Percentiles rank a stretch among this genome's conserved stretches.
These are phyloP conservation scores for Jatropha multifida DNA, from an alignment of 441 rosid genomes.

Conservation along the genomic window DNA sequence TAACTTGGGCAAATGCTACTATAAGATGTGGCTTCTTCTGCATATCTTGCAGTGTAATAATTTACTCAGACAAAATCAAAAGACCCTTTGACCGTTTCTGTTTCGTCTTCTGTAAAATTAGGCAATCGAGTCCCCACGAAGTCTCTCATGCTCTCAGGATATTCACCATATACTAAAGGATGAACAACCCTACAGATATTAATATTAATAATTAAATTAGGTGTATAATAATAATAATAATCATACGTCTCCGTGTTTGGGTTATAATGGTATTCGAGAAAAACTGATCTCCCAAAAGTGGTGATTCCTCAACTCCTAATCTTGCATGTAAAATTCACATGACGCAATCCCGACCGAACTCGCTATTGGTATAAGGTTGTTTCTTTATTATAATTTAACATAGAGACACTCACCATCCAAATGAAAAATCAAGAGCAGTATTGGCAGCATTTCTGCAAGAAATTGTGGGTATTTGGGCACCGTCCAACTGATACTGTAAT, in stretches of 20 bases:
- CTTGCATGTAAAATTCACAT: no score
- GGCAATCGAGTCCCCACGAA: constrained; percentile 40
- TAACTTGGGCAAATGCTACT: constrained; percentile 27
- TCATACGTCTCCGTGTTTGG: no score
- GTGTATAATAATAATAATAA: no score
- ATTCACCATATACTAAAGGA: constrained; percentile 40
- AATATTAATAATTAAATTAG: neutral
- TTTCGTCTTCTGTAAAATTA: constrained; percentile 26
- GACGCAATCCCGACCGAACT: no score
- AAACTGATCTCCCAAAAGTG: no score
- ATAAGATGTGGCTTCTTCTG: constrained; percentile 9
- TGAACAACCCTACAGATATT: constrained; percentile 26
- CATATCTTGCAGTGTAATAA: constrained; percentile 40
- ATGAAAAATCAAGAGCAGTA: constrained; percentile 21
- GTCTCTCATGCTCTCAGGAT: constrained; percentile 37
- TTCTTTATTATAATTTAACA: no score
- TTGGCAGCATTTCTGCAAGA: constrained; percentile 15
- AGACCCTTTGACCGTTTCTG: constrained; percentile 29
- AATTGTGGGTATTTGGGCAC: constrained; percentile 10
- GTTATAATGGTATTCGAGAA: no score
- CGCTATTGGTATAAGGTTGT: no score
- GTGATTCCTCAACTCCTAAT: no score
- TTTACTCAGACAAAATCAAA: constrained; percentile 46
- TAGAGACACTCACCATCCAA: constrained; percentile 21
- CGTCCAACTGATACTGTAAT: constrained; percentile 16